A percentile compares a stretch with the other conserved stretches of the same genome.
Evolutionary conservation across 805 yeast genomes (phyloP).

Genomic region (Candida multigemmis): DNA sequence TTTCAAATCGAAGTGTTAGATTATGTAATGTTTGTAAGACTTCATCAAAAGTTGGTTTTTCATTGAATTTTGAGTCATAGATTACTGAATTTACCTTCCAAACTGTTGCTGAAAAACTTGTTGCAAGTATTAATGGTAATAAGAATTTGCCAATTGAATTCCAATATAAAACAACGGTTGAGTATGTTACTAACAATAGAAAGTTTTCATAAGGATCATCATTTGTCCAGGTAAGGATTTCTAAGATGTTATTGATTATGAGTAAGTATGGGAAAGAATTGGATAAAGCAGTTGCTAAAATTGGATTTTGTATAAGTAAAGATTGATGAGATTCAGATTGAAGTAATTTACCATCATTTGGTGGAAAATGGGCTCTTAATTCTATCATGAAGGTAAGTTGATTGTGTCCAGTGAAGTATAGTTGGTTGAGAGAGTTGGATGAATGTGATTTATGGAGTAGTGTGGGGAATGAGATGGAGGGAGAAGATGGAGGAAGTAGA

Average conservation of each 20-base stretch:
- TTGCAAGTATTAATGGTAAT: conserved; percentile 29
- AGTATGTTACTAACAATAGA: conserved; percentile 27
- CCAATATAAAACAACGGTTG: conserved; percentile 38
- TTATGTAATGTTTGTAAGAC: conserved; percentile 39
- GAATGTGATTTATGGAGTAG: too few species aligned
- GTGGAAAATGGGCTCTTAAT: conserved; percentile 19
- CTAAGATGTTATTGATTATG: conserved; percentile 33
- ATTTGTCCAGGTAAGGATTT: conserved; percentile 48
- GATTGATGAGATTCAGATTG: conserved; percentile 17
- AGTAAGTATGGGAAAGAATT: conserved; percentile 39
- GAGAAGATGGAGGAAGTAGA: too few species aligned
- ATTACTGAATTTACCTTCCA: conserved; percentile 38
- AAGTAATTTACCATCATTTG: conserved; percentile 25
- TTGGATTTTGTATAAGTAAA: conserved; percentile 34
- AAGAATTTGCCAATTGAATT: conserved; percentile 18
- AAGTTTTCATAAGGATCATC: conserved; percentile 40
- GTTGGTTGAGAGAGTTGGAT: too few species aligned
- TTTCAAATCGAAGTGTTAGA: conserved; percentile 32
- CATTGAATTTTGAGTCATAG: conserved; percentile 32
- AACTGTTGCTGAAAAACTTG: conserved; percentile 28
- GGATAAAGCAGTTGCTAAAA: conserved; percentile 37
- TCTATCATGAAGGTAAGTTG: conserved; percentile 3
- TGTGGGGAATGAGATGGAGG: too few species aligned
- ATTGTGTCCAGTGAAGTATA: too few species aligned
- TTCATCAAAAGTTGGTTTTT: conserved; percentile 45